Percentiles rank a stretch among this genome's conserved stretches.
Conservation (phyloP, 2,329 filamentous ascomycete species). For the Cercospora zeina region DNA sequence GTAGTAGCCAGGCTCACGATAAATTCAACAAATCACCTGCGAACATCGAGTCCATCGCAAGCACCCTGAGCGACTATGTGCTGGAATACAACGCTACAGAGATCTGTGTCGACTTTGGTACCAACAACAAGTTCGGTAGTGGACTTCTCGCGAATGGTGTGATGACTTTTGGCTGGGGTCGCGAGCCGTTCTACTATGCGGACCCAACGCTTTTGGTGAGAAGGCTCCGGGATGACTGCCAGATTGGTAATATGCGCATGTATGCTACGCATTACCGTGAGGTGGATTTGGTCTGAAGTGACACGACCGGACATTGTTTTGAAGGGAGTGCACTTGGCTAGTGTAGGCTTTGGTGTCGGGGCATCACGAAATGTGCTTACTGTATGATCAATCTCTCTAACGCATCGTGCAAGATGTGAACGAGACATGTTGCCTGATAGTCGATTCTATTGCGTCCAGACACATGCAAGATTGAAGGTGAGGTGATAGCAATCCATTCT, state of each 20-base stretch:
- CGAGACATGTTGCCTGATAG: not conserved
- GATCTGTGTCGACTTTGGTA: slow-evolving; percentile 6
- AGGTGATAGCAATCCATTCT: not conserved
- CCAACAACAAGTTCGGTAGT: not conserved
- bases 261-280: slow-evolving; percentile 7
- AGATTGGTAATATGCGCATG: slow-evolving; percentile 8
- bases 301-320: not conserved
- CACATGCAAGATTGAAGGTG: not conserved
- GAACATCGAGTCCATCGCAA: not conserved
- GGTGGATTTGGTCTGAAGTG: not conserved
- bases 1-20: not conserved
- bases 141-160: slow-evolving; percentile 1
- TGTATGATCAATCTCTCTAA: not conserved
- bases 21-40: not conserved
- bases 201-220: not conserved
- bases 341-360: no score
- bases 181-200: not conserved
- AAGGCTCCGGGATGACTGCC: slow-evolving; percentile 2
- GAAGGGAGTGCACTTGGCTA: not conserved
- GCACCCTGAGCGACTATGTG: not conserved
- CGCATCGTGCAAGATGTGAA: not conserved
- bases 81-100: slow-evolving; percentile 2
- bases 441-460: not conserved
- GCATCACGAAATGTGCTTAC: not conserved
- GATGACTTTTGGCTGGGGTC: slow-evolving; percentile 5